phyloP scores from a whole-genome alignment of 768 basidiomycete species.

The Podaxis mareebaensis region DNA sequence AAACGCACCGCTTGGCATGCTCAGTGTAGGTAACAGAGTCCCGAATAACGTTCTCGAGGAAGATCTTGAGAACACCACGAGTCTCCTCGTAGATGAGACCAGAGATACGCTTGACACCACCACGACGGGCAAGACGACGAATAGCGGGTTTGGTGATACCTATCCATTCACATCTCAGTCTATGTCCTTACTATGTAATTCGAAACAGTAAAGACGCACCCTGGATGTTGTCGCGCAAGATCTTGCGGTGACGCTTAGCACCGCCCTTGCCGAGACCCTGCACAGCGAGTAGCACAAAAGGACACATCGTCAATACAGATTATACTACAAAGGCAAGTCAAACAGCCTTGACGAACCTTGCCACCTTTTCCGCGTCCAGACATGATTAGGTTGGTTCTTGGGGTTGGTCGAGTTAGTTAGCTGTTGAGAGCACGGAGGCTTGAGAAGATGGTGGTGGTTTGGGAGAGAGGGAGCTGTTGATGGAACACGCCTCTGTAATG shows the following conservation, averaged over 20 bases:
- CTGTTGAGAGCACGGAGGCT: constrained; percentile 12
- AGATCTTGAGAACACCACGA: constrained; percentile 77
- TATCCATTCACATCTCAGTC: neutral
- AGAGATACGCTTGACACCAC: constrained; percentile 80
- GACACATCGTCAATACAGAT: neutral
- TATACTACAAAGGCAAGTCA: neutral
- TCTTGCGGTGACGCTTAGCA: constrained; percentile 79
- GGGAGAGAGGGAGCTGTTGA: constrained; percentile 31
- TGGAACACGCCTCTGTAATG: constrained; percentile 35
- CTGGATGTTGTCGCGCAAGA: constrained; percentile 81
- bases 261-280: constrained; percentile 80
- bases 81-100: constrained; percentile 83
- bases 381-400: constrained; percentile 40
- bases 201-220: constrained; percentile 39
- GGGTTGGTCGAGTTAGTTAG: constrained; percentile 18
- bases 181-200: neutral
- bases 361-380: constrained; percentile 82
- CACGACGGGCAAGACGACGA: constrained; percentile 82
- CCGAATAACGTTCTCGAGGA: constrained; percentile 74
- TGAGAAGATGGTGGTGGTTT: constrained; percentile 34
- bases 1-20: constrained; percentile 76
- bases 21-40: constrained; percentile 94
- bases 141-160: constrained; percentile 63
- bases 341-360: constrained; percentile 44
- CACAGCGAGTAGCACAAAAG: constrained; percentile 13